Conservation (phyloP, 176 grass and related monocot species). For the Carex littledalei region DNA sequence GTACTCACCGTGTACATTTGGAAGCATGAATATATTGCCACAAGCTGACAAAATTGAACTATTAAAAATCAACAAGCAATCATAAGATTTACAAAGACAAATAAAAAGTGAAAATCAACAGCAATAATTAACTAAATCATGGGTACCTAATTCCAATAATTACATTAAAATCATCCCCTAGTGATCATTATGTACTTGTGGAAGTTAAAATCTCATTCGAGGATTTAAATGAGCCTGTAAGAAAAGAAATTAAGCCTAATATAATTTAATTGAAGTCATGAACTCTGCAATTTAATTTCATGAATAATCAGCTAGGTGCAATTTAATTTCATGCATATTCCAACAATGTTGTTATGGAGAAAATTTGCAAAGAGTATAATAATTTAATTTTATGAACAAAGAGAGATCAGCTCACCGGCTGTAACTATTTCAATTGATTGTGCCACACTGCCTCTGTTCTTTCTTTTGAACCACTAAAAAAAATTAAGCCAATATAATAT, state of each 20-base stretch:
- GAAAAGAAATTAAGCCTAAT: background rate
- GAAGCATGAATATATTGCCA: constrained; percentile 60
- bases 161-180: constrained; percentile 90
- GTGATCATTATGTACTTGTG: background rate
- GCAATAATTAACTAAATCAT: background rate
- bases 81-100: constrained; percentile 5
- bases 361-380: too few relatives aligned
- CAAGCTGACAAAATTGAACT: constrained; percentile 75
- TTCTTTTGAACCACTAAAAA: too few relatives aligned
- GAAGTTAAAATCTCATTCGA: constrained; percentile 66
- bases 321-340: too few relatives aligned
- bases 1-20: constrained; percentile 74
- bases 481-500: too few relatives aligned
- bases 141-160: constrained; percentile 77
- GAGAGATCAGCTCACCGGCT: too few relatives aligned
- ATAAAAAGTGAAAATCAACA: background rate
- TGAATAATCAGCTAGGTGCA: too few relatives aligned
- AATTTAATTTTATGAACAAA: too few relatives aligned
- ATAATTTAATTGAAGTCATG: too few relatives aligned
- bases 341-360: too few relatives aligned
- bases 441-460: too few relatives aligned
- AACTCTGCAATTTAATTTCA: too few relatives aligned
- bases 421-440: too few relatives aligned
- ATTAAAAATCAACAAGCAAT: constrained; percentile 13
- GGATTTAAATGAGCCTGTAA: constrained; percentile 68